phyloP scores from a whole-genome alignment of 2,329 filamentous ascomycete species.

The Passalora sequoiae region DNA sequence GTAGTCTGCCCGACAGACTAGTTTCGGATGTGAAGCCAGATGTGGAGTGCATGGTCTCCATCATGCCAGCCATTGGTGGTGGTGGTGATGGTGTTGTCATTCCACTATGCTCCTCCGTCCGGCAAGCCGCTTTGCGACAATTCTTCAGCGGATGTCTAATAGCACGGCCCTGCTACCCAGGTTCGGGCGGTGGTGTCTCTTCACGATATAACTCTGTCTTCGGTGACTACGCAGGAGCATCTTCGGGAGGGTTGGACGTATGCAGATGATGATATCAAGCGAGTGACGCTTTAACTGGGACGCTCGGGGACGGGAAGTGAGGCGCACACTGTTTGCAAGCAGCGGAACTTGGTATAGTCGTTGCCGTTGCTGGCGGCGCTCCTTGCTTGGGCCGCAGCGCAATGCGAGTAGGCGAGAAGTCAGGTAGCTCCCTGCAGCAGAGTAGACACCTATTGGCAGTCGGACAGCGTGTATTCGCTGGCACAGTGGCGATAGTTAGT shows the following conservation, averaged over 20 bases:
- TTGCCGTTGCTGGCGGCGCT: background rate
- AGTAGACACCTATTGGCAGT: conserved; percentile 1
- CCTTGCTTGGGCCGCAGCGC: conserved; percentile 9
- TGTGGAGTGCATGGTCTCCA: conserved; percentile 22
- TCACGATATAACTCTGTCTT: conserved; percentile 28
- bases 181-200: conserved; percentile 29
- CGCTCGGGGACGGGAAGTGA: conserved; percentile 6
- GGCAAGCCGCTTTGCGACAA: too few relatives aligned
- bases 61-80: conserved; percentile 14
- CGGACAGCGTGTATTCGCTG: conserved; percentile 10
- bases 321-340: conserved; percentile 11
- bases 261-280: conserved; percentile 3
- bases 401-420: background rate
- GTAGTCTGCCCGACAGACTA: conserved; percentile 22
- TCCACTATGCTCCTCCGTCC: background rate
- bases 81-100: conserved; percentile 5
- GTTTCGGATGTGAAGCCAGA: conserved; percentile 24
- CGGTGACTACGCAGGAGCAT: conserved; percentile 29
- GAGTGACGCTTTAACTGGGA: conserved; percentile 18
- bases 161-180: conserved; percentile 9
- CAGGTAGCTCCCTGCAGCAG: conserved; percentile 15
- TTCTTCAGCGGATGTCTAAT: conserved; percentile 27
- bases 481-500: conserved; percentile 9
- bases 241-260: conserved; percentile 19
- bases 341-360: conserved; percentile 5